Evolutionary conservation across 2,329 filamentous ascomycete species (phyloP).

Genomic region (Colletotrichum aenigma): DNA sequence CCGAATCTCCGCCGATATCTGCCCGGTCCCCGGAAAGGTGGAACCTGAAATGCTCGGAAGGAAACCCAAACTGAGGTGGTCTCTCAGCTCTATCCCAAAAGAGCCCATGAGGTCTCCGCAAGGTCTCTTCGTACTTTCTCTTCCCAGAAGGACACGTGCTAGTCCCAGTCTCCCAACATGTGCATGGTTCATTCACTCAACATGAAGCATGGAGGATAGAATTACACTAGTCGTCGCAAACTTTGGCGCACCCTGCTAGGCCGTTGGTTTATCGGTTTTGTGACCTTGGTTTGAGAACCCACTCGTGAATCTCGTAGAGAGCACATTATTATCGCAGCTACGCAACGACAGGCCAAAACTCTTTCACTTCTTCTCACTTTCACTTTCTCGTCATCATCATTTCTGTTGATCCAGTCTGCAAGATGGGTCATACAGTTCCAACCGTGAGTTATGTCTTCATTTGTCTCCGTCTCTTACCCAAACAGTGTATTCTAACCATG

Average conservation of each 20-base stretch:
- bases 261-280: not conserved
- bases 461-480: not conserved
- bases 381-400: not conserved
- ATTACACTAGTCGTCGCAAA: not conserved
- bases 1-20: not conserved
- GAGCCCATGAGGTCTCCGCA: not conserved
- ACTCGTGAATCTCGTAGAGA: not conserved
- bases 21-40: not conserved
- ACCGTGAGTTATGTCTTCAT: not conserved
- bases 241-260: not conserved
- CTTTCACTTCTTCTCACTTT: not conserved
- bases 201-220: not conserved
- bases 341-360: not conserved
- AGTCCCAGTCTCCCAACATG: not conserved
- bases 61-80: not conserved
- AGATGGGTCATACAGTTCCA: not conserved
- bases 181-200: not conserved
- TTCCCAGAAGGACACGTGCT: not conserved
- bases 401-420: not conserved
- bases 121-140: not conserved
- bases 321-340: not conserved
- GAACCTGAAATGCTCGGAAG: rapidly evolving
- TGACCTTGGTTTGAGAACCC: not conserved
- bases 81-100: not conserved
- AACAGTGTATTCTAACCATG: not conserved